Conservation (phyloP, 768 basidiomycete genomes). For the Phylloporus sp. region DNA sequence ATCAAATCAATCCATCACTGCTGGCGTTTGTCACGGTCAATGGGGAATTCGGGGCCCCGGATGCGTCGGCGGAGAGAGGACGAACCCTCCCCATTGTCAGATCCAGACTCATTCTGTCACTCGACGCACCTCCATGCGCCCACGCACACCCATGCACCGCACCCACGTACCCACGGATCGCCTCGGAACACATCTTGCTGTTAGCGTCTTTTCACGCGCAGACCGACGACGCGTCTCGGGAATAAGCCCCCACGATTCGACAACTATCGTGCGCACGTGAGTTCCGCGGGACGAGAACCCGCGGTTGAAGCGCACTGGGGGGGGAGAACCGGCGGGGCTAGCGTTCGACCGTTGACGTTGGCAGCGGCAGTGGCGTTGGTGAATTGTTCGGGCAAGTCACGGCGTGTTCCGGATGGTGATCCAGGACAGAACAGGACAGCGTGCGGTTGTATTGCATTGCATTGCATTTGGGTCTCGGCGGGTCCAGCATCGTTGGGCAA, state of each 20-base stretch:
- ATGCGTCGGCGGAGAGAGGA: not conserved
- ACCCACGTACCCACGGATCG: no score
- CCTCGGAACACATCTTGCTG: not conserved
- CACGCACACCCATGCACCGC: no score
- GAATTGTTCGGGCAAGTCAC: not conserved
- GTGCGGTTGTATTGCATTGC: no score
- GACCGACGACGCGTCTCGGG: no score
- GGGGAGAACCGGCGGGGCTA: not conserved
- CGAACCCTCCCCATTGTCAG: not conserved
- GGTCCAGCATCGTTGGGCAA: not conserved
- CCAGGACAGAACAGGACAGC: no score
- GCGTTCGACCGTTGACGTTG: not conserved
- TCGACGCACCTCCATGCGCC: not conserved
- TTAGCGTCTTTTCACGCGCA: not conserved
- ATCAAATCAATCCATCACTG: not conserved
- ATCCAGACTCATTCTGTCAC: no score
- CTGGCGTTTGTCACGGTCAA: not conserved
- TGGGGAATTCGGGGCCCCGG: no score
- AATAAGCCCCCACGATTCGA: no score
- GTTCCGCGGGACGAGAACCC: no score
- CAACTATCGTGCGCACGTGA: no score
- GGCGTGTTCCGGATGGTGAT: no score
- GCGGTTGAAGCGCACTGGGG: no score
- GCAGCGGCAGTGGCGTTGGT: not conserved
- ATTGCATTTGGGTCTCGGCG: not conserved